Percentiles rank a stretch among this genome's conserved stretches.
These are phyloP conservation scores for Vaccinium myrtillus DNA, from an alignment of 148 eudicot genomes.

Conservation along the genomic window DNA sequence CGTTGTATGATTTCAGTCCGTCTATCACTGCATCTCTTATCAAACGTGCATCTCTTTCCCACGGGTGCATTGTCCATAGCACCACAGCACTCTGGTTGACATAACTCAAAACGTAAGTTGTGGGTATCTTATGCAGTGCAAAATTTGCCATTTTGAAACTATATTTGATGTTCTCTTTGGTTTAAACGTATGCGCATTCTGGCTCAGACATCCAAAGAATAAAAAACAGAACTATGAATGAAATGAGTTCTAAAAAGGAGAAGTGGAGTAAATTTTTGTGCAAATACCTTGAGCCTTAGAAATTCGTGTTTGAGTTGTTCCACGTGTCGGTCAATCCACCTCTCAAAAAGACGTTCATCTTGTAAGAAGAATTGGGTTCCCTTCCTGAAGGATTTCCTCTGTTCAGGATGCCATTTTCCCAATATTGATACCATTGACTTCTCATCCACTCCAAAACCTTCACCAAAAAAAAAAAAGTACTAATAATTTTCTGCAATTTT, in stretches of 20 bases:
- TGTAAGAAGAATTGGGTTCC: background rate
- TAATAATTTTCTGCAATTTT: background rate
- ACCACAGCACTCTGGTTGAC: slow-evolving; percentile 3
- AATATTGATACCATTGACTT: background rate
- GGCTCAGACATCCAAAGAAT: too few relatives aligned
- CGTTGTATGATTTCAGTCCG: slow-evolving; percentile 40
- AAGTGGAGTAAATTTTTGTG: too few relatives aligned
- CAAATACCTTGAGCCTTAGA: background rate
- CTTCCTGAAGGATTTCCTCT: background rate
- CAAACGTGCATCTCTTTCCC: slow-evolving; percentile 78
- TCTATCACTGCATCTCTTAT: slow-evolving; percentile 52
- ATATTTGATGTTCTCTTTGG: background rate
- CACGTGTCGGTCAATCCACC: slow-evolving; percentile 3
- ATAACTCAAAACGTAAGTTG: background rate
- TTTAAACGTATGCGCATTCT: too few relatives aligned
- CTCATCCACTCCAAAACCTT: slow-evolving; percentile 4
- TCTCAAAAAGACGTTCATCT: background rate
- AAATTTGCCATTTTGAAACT: background rate
- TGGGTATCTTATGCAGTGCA: background rate
- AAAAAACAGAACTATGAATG: too few relatives aligned
- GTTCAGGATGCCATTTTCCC: slow-evolving; percentile 7
- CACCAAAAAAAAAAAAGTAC: background rate
- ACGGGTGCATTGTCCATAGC: slow-evolving; percentile 7
- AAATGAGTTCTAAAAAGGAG: too few relatives aligned
- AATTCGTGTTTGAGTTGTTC: slow-evolving; percentile 20